Evolutionary conservation across 148 eudicot species (phyloP), one percentile per base, ranked within the genome.

Genomic region (Polygonum aviculare): DNA sequence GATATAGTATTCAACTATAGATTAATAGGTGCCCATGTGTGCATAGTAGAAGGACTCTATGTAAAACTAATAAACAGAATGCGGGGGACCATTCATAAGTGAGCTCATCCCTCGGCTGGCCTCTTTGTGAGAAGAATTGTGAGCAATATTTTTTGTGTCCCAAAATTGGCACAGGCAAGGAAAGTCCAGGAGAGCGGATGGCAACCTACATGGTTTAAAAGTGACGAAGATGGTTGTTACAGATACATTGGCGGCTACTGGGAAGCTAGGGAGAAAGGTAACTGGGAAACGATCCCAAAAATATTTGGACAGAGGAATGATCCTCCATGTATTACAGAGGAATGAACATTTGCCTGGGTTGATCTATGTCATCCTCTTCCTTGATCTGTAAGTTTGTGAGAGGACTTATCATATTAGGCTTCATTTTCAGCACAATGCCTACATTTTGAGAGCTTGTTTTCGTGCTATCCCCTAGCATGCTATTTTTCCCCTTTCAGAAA

Each of bases 151-250:
- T 1, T 26, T 26, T 44, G 7, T 44, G 18, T 50, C 4, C 16
- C 18, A 50, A 50, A 1, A 54, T 44, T 54, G 51, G 31, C 59
- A 69, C 88, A 94, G 98, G 97, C 98, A 72, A 85, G 97, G 89
- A 91, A 79, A 82, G 73, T 94, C 83, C 98, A 94, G 85, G 98
- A 94, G 78, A 88, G 95, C 77, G 98, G 98, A 12, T 94, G 98
- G 97, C 84, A 85, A 84, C 98, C 98, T 36, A 89, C 88, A 83
- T 94, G 98, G 98, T 94, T 91, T 75, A 78, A 73, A 69, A 91
- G 81, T 80, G 93, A 94, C 50, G 98, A 88, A 74, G 98, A 94
- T 69, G 95, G 97, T 39, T 90, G 95, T 81, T 94, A 88, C 48
- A 85, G 85, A 38, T 94, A 94, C 67, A 72, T 49, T 31, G 97